Evolutionary conservation across 1,284 basidiomycete species (phyloP).

Genomic region (Malassezia cuniculi): DNA sequence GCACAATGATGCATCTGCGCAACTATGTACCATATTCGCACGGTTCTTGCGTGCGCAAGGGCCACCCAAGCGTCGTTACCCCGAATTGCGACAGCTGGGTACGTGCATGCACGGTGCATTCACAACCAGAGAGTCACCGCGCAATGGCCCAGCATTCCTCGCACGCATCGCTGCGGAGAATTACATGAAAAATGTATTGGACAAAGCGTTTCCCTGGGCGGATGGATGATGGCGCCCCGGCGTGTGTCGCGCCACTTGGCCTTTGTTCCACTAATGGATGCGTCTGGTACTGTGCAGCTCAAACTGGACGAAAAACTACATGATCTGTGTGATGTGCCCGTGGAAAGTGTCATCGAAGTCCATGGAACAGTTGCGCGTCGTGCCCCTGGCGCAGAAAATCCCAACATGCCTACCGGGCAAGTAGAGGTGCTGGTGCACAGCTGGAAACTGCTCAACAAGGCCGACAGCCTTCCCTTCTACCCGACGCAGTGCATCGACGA

Average conservation of each 20-base stretch:
- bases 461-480: constrained; percentile 62
- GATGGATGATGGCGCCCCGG: constrained; percentile 64
- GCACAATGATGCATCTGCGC: too few species aligned
- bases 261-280: constrained; percentile 68
- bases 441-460: constrained; percentile 66
- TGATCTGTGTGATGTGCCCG: constrained; percentile 44
- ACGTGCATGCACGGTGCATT: too few species aligned
- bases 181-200: constrained; percentile 54
- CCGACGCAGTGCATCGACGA: constrained; percentile 53
- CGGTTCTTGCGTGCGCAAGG: too few species aligned
- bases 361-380: constrained; percentile 18
- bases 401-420: constrained; percentile 51
- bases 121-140: too few species aligned
- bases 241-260: constrained; percentile 56
- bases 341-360: constrained; percentile 25
- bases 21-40: too few species aligned
- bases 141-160: constrained; percentile 50
- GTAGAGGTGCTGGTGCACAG: constrained; percentile 66
- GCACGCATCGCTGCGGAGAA: constrained; percentile 58
- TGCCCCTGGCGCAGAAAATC: constrained; percentile 19
- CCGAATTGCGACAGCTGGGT: too few species aligned
- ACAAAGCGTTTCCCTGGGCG: constrained; percentile 56
- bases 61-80: too few species aligned
- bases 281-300: constrained; percentile 63
- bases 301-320: constrained; percentile 50